phyloP scores from a whole-genome alignment of 371 early-diverging fungal genomes.

The Umbelopsis sp. region DNA sequence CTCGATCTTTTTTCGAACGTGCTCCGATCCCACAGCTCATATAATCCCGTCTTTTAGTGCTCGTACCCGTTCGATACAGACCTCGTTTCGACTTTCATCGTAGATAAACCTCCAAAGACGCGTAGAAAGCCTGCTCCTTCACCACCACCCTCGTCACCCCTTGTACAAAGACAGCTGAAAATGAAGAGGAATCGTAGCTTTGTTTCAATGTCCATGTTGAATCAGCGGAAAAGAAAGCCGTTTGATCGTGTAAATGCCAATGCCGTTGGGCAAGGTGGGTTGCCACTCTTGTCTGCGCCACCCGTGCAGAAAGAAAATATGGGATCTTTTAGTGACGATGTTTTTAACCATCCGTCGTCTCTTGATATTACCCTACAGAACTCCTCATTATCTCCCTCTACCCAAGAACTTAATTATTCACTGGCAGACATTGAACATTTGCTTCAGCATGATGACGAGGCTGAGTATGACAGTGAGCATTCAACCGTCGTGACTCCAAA shows the following conservation, averaged over 20 bases:
- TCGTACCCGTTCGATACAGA: slow-evolving; percentile 11
- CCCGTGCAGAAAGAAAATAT: slow-evolving; percentile 16
- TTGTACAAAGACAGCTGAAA: slow-evolving; percentile 6
- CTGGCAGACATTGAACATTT: slow-evolving; percentile 6
- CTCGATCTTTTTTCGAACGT: not conserved
- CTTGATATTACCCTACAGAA: slow-evolving; percentile 17
- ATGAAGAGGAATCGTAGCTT: not conserved
- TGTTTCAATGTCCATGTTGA: slow-evolving; percentile 7
- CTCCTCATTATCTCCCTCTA: not conserved
- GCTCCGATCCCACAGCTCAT: not conserved
- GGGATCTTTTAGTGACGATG: slow-evolving; percentile 16
- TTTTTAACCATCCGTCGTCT: slow-evolving; percentile 19
- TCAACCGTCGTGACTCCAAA: slow-evolving; percentile 5
- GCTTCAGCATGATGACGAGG: slow-evolving; percentile 11
- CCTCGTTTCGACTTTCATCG: not conserved
- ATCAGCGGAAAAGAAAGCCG: slow-evolving; percentile 2
- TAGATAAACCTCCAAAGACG: slow-evolving; percentile 8
- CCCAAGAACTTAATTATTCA: not conserved
- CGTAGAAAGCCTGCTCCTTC: not conserved
- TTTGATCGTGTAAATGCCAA: slow-evolving; percentile 3
- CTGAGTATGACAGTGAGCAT: not conserved
- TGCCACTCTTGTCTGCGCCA: slow-evolving; percentile 19
- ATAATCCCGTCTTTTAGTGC: not conserved
- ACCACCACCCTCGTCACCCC: not conserved
- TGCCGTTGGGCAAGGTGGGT: slow-evolving; percentile 19